Evolutionary conservation across 768 basidiomycete genomes (phyloP), one percentile per base, ranked within the genome.

Genomic region (Podaxis sp.): DNA sequence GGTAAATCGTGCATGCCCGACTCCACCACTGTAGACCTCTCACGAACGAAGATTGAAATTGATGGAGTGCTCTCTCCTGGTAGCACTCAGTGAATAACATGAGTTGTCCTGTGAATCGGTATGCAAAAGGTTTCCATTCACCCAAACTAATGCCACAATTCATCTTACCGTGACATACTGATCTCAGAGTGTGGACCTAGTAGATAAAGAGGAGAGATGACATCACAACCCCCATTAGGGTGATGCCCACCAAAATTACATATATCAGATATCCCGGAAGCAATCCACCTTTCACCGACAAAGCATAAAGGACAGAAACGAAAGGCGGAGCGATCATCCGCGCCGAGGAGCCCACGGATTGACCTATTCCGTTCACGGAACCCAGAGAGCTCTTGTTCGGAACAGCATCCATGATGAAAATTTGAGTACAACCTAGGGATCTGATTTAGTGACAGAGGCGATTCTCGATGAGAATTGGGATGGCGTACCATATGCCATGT

Each of bases 301-400:
- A 67, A 46, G 87, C 84, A 74, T 86, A 89, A 59, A 87, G 75
- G 38, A 85, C 84, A 61, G 82, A 83, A 0, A 83, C 77, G 9
- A 76, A 70, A 4, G 84, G 84, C 4, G 89, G 87, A 1, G 85
- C 88, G 59, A 79, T 79, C 3, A 76, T 72, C 28, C 74, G 73
- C 70, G 76, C 75, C 7, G 74, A 52, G 64, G 75, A 76, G 52
- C 76, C 76, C 26, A 71, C 66, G 69, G 74, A 75, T 65, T 83
- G 79, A 9, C 52, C 65, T 11, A 66, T 57, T 2, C 65, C 65
- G 24, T 66, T 66, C 2, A 63, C 48, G 1, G 62, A 48, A 28
- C 65, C 65, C 36, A 66, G 17, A 13, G 57, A 48, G 9, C 62
- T 53, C 38, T 36, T 63, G 30, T 80, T 81, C 0, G 58, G 57